Conservation (phyloP, 306 rosid genomes). For the Dryas octopetala region DNA sequence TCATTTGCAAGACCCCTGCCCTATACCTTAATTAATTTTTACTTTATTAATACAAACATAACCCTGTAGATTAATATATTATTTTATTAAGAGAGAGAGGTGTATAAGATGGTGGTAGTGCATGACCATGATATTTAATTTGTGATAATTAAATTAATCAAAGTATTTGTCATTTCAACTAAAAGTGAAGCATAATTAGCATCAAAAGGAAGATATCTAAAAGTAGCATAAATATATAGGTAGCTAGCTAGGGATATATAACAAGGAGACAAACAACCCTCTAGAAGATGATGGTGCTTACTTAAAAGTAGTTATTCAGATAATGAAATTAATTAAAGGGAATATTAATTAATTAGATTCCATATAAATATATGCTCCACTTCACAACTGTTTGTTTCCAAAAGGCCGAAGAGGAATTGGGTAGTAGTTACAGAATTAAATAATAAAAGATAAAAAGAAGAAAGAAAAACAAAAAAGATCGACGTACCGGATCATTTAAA, state of each 20-base stretch:
- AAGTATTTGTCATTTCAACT: constrained; percentile 8
- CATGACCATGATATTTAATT: neutral
- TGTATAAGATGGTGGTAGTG: neutral
- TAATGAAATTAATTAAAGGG: neutral
- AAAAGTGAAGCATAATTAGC: neutral
- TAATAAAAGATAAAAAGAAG: too few species aligned
- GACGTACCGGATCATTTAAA: too few species aligned
- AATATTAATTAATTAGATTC: neutral
- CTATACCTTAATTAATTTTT: too few species aligned
- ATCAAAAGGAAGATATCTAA: constrained; percentile 1
- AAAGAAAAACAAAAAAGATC: too few species aligned
- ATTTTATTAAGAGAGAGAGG: neutral
- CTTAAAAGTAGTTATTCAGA: constrained; percentile 1
- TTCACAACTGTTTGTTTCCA: constrained; percentile 2
- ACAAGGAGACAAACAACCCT: constrained; percentile 24
- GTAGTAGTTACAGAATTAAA: too few species aligned
- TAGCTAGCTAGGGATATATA: neutral
- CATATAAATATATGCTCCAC: constrained; percentile 13
- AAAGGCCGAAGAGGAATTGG: too few species aligned
- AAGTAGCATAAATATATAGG: neutral
- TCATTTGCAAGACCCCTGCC: constrained; percentile 12
- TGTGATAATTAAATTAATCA: neutral
- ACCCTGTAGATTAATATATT: too few species aligned
- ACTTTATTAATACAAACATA: too few species aligned
- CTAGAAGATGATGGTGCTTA: constrained; percentile 15